These are phyloP conservation scores for Gautieria morchelliformis DNA, from an alignment of 768 basidiomycete species.

Conservation along the genomic window DNA sequence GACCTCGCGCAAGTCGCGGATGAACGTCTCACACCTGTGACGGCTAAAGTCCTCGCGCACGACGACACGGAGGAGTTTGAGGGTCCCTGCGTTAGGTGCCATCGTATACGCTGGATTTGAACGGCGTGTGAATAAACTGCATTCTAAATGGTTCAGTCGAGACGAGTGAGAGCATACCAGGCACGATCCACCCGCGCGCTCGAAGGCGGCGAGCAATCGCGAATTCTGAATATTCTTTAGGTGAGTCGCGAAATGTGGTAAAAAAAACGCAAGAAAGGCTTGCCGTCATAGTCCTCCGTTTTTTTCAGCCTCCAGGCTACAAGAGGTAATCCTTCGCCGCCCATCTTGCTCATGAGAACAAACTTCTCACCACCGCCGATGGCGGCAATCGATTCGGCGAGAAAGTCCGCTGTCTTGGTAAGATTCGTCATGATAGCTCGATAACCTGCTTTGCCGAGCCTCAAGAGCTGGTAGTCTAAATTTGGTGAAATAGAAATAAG, in stretches of 20 bases:
- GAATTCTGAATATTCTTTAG: constrained; percentile 15
- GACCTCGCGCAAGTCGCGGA: constrained; percentile 18
- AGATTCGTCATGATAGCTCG: constrained; percentile 22
- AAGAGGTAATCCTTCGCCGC: constrained; percentile 18
- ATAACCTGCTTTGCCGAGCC: constrained; percentile 22
- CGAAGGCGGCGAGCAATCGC: constrained; percentile 20
- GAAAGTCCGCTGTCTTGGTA: constrained; percentile 16
- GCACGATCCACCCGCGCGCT: constrained; percentile 14
- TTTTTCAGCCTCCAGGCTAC: constrained; percentile 21
- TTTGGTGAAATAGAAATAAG: background rate
- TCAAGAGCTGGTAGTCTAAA: constrained; percentile 19
- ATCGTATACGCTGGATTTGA: constrained; percentile 5
- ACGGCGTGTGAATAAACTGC: background rate
- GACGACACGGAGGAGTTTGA: constrained; percentile 23
- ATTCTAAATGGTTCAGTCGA: background rate
- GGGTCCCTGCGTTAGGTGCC: constrained; percentile 13
- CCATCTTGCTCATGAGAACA: constrained; percentile 15
- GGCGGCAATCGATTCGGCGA: constrained; percentile 13
- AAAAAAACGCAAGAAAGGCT: background rate
- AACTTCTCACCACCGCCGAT: constrained; percentile 17
- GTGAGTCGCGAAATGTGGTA: background rate
- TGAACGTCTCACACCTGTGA: constrained; percentile 18
- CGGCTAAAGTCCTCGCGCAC: constrained; percentile 21
- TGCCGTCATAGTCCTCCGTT: constrained; percentile 15
- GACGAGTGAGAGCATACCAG: constrained; percentile 1